These are phyloP conservation scores for Musa troglodytarum DNA, from an alignment of 176 grass and related monocot genomes.

Conservation along the genomic window DNA sequence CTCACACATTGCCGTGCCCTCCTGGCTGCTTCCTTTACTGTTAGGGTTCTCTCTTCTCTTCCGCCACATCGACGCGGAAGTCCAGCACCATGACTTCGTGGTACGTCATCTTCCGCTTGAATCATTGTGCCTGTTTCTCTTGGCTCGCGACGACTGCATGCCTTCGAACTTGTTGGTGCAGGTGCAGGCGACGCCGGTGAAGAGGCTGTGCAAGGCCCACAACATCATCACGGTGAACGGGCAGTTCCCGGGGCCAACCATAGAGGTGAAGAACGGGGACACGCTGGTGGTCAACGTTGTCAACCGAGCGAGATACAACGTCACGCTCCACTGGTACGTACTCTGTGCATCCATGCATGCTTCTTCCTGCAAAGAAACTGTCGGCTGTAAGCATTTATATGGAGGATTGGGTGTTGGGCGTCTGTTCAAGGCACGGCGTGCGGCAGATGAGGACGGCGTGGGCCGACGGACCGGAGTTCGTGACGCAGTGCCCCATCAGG, in stretches of 20 bases:
- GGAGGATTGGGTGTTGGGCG: not conserved
- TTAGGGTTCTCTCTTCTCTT: constrained; percentile 21
- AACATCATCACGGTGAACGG: constrained; percentile 68
- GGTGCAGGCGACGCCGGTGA: constrained; percentile 65
- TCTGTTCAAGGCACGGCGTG: constrained; percentile 52
- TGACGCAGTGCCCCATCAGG: constrained; percentile 88
- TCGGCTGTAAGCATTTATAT: not conserved
- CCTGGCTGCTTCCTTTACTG: not conserved
- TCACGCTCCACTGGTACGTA: constrained; percentile 51
- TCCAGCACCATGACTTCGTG: constrained; percentile 66
- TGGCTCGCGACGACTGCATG: no score
- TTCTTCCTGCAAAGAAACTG: not conserved
- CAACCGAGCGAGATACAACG: constrained; percentile 61
- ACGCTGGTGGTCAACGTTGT: constrained; percentile 34
- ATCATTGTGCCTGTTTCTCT: not conserved
- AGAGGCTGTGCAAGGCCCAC: constrained; percentile 54
- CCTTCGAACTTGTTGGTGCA: not conserved
- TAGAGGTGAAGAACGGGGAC: constrained; percentile 68
- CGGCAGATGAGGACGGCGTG: constrained; percentile 79
- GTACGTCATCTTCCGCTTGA: constrained; percentile 16
- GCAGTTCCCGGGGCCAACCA: constrained; percentile 64
- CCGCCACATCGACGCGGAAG: constrained; percentile 26
- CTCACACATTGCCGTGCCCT: not conserved
- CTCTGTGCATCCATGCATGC: not conserved
- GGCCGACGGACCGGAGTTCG: constrained; percentile 83